phyloP scores from a whole-genome alignment of 2,329 filamentous ascomycete species.

The Colletotrichum scovillei region DNA sequence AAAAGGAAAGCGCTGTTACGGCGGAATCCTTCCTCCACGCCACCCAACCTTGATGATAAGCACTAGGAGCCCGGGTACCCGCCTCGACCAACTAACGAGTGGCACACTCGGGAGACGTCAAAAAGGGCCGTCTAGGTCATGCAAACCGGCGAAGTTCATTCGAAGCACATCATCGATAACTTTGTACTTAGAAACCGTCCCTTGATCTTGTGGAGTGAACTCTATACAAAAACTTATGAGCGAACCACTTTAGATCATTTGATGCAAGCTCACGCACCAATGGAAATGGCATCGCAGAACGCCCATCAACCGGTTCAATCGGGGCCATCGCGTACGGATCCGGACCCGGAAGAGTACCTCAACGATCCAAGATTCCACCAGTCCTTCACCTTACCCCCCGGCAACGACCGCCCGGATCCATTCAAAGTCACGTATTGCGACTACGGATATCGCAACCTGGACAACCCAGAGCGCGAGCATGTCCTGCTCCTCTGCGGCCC shows the following conservation, averaged over 20 bases:
- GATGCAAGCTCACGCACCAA: neutral
- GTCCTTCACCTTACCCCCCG: slow-evolving; percentile 41
- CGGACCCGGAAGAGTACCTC: slow-evolving; percentile 32
- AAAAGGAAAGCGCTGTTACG: neutral
- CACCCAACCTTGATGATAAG: neutral
- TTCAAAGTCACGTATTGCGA: slow-evolving; percentile 43
- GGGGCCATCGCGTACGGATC: neutral
- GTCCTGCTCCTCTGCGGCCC: slow-evolving; percentile 45
- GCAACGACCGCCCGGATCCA: slow-evolving; percentile 33
- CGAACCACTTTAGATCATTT: neutral
- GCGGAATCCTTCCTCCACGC: neutral
- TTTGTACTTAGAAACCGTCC: no score
- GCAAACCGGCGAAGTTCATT: neutral
- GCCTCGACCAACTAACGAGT: neutral
- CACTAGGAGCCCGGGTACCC: neutral
- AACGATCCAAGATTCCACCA: slow-evolving; percentile 41
- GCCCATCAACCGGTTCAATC: neutral
- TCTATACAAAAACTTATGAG: neutral
- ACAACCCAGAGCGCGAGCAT: slow-evolving; percentile 39
- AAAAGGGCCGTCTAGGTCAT: neutral
- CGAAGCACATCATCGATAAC: neutral
- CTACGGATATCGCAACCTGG: slow-evolving; percentile 45
- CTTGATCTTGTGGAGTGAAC: neutral
- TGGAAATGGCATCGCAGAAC: neutral
- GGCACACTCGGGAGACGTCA: neutral